Percentiles rank a stretch among this genome's conserved stretches.
Conservation (phyloP, 306 rosid species). For the Spatholobus suberectus region DNA sequence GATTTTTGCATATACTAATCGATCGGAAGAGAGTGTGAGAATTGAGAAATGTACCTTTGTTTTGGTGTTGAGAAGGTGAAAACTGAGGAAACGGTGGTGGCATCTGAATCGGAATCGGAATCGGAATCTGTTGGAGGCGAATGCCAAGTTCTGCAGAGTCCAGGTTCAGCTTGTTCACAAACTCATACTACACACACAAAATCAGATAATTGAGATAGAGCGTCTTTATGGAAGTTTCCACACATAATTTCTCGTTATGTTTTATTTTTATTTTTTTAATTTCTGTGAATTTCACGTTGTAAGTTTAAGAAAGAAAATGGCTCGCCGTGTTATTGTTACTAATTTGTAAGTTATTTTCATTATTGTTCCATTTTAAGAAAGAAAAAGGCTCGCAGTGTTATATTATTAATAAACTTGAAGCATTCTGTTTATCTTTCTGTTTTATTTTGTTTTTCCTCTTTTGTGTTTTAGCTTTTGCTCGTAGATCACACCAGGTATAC, state of each 20-base stretch:
- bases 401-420: neutral
- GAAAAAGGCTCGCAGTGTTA: neutral
- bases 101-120: constrained; percentile 36
- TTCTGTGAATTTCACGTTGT: neutral
- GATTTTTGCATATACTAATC: neutral
- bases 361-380: too few species aligned
- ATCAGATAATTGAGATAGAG: constrained; percentile 23
- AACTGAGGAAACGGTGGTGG: constrained; percentile 50
- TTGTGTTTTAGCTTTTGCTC: neutral
- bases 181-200: constrained; percentile 40
- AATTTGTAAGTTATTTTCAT: too few species aligned
- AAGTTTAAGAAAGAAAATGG: constrained; percentile 25
- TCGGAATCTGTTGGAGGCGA: constrained; percentile 57
- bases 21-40: constrained; percentile 19
- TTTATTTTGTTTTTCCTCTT: too few species aligned
- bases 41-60: neutral
- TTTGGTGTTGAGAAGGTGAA: constrained; percentile 47
- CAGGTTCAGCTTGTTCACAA: constrained; percentile 62
- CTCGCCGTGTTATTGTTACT: neutral
- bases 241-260: constrained; percentile 68
- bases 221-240: neutral
- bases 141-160: constrained; percentile 49
- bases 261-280: too few species aligned
- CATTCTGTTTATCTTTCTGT: neutral
- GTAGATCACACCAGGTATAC: too few species aligned